Conservation (phyloP, 345 rosid genomes). For the Citrus trifoliata region DNA sequence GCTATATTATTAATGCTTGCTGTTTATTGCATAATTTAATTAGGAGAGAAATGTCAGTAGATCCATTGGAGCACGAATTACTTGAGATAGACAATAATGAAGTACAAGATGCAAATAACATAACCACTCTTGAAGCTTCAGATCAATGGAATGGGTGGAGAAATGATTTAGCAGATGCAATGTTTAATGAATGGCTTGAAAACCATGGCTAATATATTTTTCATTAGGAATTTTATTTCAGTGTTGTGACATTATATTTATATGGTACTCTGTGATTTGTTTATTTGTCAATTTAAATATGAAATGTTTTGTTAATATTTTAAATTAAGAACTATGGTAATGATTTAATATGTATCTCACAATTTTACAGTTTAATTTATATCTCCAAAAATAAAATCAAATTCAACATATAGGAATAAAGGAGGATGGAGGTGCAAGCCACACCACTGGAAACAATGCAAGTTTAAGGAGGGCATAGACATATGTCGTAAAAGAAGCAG, state of each 20-base stretch:
- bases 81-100: background rate
- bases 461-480: background rate
- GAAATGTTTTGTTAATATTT: no score
- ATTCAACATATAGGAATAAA: no score
- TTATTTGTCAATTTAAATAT: no score
- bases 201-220: background rate
- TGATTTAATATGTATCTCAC: no score
- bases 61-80: background rate
- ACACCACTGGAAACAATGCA: background rate
- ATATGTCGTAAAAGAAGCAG: background rate
- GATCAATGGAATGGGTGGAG: background rate
- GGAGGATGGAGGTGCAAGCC: background rate
- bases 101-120: background rate
- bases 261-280: no score
- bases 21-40: background rate
- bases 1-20: no score
- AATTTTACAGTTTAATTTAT: no score
- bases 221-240: background rate
- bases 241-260: background rate
- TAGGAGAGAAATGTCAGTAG: background rate
- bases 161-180: background rate
- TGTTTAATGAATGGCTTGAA: background rate
- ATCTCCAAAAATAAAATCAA: no score
- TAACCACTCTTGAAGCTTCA: background rate
- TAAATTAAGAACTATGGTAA: no score